These are phyloP conservation scores for Sphagnum tenellum DNA, from an alignment of 225 moss, liverwort and hornwort genomes.

Conservation along the genomic window DNA sequence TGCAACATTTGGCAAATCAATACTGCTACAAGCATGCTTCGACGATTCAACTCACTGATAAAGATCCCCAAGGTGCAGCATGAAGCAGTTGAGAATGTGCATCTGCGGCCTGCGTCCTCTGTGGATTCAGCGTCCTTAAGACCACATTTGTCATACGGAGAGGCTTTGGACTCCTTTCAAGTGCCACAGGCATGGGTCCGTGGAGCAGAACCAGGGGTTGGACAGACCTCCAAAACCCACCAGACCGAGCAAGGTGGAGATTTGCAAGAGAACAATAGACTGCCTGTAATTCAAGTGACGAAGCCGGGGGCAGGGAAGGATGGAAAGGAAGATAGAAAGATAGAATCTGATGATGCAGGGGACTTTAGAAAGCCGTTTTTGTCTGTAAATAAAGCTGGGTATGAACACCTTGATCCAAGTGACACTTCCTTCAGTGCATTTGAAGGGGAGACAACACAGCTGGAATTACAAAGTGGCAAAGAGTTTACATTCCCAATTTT, in stretches of 20 bases:
- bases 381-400: no score
- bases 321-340: slow-evolving; percentile 19
- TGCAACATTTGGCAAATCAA: no score
- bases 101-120: slow-evolving; percentile 34
- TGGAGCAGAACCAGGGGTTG: slow-evolving; percentile 3
- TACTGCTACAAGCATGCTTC: slow-evolving; percentile 19
- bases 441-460: neutral
- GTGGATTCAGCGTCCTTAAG: slow-evolving; percentile 25
- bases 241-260: neutral
- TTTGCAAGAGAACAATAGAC: neutral
- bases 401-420: slow-evolving; percentile 1
- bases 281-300: slow-evolving; percentile 21
- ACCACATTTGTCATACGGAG: neutral
- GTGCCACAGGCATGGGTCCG: neutral
- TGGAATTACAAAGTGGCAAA: neutral
- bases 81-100: slow-evolving; percentile 19
- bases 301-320: slow-evolving; percentile 36
- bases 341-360: no score
- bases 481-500: neutral
- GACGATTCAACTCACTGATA: slow-evolving; percentile 52
- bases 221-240: slow-evolving; percentile 7
- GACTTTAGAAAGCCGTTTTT: no score
- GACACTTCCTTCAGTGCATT: neutral
- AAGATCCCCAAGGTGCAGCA: slow-evolving; percentile 33
- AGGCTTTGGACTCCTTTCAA: slow-evolving; percentile 1